Evolutionary conservation across 169 alveolate species (phyloP).

Genomic region (Plasmodium knowlesi): DNA sequence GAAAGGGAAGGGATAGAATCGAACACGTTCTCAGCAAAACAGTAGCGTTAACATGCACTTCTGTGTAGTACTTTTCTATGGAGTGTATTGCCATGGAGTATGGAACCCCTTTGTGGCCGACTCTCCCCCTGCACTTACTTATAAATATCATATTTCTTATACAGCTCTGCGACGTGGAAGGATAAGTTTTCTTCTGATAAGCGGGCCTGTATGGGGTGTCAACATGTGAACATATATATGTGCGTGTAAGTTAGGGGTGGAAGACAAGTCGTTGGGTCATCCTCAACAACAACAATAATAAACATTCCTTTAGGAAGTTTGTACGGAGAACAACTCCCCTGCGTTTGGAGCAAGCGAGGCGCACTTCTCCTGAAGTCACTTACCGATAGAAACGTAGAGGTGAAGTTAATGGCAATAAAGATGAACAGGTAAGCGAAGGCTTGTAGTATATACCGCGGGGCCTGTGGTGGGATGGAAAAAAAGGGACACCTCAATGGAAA

Average conservation of each 20-base stretch:
- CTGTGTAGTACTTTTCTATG: not conserved
- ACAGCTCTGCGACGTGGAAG: slow-evolving; percentile 63
- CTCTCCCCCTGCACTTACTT: slow-evolving; percentile 16
- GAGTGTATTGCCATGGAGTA: not conserved
- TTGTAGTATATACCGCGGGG: slow-evolving; percentile 69
- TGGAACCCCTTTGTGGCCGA: not conserved
- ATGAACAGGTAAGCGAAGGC: slow-evolving; percentile 64
- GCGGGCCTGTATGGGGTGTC: slow-evolving; percentile 27
- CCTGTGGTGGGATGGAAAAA: not conserved
- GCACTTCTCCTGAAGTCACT: not conserved
- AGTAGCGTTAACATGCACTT: not conserved
- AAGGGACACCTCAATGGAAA: not conserved
- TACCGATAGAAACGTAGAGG: slow-evolving; percentile 71
- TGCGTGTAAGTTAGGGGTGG: not conserved
- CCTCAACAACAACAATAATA: not conserved
- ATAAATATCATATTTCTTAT: slow-evolving; percentile 65
- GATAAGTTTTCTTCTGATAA: slow-evolving; percentile 68
- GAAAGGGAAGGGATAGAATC: not conserved
- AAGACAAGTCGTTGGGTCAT: not conserved
- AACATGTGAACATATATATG: not conserved
- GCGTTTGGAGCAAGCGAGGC: not conserved
- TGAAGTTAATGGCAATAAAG: slow-evolving; percentile 65
- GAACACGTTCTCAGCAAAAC: not conserved
- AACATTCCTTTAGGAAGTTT: not conserved
- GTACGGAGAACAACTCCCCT: not conserved